A percentile compares a stretch with the other conserved stretches of the same genome.
Conservation (phyloP, 768 basidiomycete genomes). For the Kondoa malvinella region DNA sequence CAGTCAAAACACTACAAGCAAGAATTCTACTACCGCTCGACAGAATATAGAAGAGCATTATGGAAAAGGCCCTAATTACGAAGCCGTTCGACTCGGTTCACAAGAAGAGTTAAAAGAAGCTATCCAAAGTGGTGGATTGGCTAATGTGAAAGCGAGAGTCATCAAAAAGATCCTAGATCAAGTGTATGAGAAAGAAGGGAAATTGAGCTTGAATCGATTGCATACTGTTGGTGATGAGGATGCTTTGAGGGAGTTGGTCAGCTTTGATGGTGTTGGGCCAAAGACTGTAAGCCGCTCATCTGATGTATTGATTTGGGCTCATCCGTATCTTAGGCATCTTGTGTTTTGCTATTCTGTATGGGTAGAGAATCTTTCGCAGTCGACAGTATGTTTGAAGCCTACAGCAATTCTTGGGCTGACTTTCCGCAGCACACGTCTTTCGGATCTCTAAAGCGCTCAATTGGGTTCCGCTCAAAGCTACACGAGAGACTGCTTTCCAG, state of each 20-base stretch:
- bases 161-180: conserved; percentile 21
- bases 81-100: conserved; percentile 19
- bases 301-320: conserved; percentile 2
- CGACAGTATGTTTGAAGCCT: conserved; percentile 20
- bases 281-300: conserved; percentile 11
- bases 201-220: conserved; percentile 20
- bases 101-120: conserved; percentile 17
- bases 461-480: conserved; percentile 23
- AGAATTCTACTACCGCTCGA: conserved; percentile 13
- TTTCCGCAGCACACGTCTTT: conserved; percentile 20
- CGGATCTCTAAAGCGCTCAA: conserved; percentile 24
- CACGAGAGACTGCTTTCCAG: conserved; percentile 16
- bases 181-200: conserved; percentile 6
- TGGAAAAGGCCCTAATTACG: conserved; percentile 20
- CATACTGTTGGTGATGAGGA: conserved; percentile 20
- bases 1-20: conserved; percentile 17
- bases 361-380: conserved; percentile 26
- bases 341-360: conserved; percentile 27
- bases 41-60: conserved; percentile 21
- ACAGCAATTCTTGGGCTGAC: too few relatives aligned
- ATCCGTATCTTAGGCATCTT: conserved; percentile 8
- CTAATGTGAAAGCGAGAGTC: conserved; percentile 23
- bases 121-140: conserved; percentile 25
- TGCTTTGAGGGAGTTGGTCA: conserved; percentile 24
- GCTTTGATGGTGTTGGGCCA: conserved; percentile 23